Evolutionary conservation across 306 rosid genomes (phyloP), one percentile per base, ranked within the genome.

Genomic region (Citrullus colocynthis): DNA sequence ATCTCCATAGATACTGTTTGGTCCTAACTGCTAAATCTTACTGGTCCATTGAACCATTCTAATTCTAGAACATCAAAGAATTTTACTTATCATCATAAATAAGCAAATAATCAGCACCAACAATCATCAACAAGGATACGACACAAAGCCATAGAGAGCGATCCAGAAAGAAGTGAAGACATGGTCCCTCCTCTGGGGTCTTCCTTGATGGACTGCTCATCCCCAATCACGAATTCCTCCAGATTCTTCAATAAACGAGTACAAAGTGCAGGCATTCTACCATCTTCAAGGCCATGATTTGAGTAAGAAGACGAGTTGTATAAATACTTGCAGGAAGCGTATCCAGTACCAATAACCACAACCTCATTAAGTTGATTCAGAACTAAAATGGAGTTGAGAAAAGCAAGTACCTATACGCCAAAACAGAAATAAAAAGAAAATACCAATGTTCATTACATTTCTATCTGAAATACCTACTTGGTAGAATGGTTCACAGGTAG

Each of bases 71-170:
- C 73, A 9, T 17, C 14, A 9, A 2, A 13, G n/a, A 64, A 48
- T 9, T 64, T 9, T 20, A 60, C 65, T 24, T 42, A 69, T 69
- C n/a, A 20, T n/a, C n/a, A 37, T 30, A 76, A 39, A 9, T 21
- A 74, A 37, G 78, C 24, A 63, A 76, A 41, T 54, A 62, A 57
- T 42, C 17, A 11, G 18, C 21, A 66, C 15, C 66, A 45, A 21
- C 11, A 74, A 69, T 28, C 52, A 74, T 21, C 21, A 78, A 54
- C 14, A 85, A 85, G 97, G 97, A 94, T 94, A 94, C 98, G 92
- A 79, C 98, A 95, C 48, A 95, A 92, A 32, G 96, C 97, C 97
- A 88, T 92, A 67, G 97, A 92, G 84, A 95, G 83, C 4, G 98
- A 87, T 20, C 98, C 97, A 0, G 98, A 94, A 0, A 95, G 83